Conservation (phyloP, 208 protist genomes). For the Trypanosoma platydactyli region DNA sequence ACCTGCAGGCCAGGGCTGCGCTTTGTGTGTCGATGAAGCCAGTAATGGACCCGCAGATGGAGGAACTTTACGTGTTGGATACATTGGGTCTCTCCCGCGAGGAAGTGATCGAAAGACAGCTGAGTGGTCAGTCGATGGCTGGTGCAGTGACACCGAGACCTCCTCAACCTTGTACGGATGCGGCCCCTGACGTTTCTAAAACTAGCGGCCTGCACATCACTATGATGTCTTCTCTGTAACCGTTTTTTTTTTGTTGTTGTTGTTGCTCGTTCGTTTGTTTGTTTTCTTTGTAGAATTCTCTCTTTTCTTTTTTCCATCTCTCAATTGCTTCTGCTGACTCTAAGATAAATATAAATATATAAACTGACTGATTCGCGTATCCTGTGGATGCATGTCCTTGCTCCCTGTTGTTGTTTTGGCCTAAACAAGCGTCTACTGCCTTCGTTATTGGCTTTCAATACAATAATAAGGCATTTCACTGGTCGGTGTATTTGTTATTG, state of each 20-base stretch:
- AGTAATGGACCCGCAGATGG: slow-evolving; percentile 44
- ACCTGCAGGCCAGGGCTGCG: slow-evolving; percentile 58
- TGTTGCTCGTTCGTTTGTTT: neutral
- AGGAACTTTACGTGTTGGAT: slow-evolving; percentile 59
- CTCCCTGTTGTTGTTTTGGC: no score
- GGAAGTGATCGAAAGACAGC: slow-evolving; percentile 38
- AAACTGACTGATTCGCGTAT: no score
- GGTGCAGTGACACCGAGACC: neutral
- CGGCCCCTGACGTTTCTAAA: neutral
- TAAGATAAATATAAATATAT: no score
- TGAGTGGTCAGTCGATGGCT: slow-evolving; percentile 4
- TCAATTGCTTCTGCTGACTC: no score
- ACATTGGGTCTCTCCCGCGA: slow-evolving; percentile 45
- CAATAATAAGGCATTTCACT: no score
- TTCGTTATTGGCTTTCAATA: no score
- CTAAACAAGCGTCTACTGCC: no score
- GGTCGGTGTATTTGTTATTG: no score
- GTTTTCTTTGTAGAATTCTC: slow-evolving; percentile 6
- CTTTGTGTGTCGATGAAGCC: slow-evolving; percentile 36
- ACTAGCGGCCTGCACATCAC: neutral
- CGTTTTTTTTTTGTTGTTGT: slow-evolving; percentile 25
- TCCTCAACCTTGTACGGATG: neutral
- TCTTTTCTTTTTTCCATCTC: neutral
- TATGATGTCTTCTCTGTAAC: no score
- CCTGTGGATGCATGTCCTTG: no score